Evolutionary conservation across 2,329 filamentous ascomycete genomes (phyloP).

Genomic region (Botrytis squamosa): DNA sequence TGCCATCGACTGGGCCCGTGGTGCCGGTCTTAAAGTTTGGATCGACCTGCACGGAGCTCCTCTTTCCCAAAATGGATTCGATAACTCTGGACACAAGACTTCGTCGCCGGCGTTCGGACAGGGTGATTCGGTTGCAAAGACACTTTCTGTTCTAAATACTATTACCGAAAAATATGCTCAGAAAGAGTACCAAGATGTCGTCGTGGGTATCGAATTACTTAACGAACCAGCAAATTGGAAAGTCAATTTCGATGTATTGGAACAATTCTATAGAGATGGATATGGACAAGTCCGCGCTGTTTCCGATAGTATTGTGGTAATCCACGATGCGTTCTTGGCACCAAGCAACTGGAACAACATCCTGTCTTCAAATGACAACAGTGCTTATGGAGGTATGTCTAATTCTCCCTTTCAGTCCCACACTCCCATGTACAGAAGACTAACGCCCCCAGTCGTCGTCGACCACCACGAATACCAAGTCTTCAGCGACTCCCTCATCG

Average conservation of each 20-base stretch:
- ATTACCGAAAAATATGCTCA: slow-evolving; percentile 58
- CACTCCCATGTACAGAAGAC: slow-evolving; percentile 50
- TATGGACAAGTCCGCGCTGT: slow-evolving; percentile 47
- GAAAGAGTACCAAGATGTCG: slow-evolving; percentile 53
- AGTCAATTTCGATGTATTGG: slow-evolving; percentile 40
- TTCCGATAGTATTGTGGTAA: slow-evolving; percentile 51
- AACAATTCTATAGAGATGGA: slow-evolving; percentile 50
- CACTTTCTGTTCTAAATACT: slow-evolving; percentile 54
- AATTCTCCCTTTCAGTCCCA: slow-evolving; percentile 41
- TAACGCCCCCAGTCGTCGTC: slow-evolving; percentile 48
- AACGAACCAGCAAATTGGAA: slow-evolving; percentile 49
- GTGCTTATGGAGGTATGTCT: slow-evolving; percentile 42
- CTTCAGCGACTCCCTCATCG: slow-evolving; percentile 53
- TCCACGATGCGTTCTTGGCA: slow-evolving; percentile 57
- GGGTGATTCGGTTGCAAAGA: slow-evolving; percentile 49
- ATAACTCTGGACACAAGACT: slow-evolving; percentile 57
- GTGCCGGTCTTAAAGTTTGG: slow-evolving; percentile 53
- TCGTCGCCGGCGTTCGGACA: slow-evolving; percentile 46
- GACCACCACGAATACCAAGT: slow-evolving; percentile 71
- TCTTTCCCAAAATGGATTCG: slow-evolving; percentile 59
- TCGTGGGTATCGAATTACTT: slow-evolving; percentile 56
- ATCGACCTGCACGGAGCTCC: slow-evolving; percentile 59
- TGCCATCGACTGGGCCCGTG: slow-evolving; percentile 56
- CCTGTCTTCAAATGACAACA: slow-evolving; percentile 48
- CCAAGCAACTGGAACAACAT: slow-evolving; percentile 61